Base-by-base conservation (phyloP, 306 rosid genomes). In the Vachellia pachyceras region DNA sequence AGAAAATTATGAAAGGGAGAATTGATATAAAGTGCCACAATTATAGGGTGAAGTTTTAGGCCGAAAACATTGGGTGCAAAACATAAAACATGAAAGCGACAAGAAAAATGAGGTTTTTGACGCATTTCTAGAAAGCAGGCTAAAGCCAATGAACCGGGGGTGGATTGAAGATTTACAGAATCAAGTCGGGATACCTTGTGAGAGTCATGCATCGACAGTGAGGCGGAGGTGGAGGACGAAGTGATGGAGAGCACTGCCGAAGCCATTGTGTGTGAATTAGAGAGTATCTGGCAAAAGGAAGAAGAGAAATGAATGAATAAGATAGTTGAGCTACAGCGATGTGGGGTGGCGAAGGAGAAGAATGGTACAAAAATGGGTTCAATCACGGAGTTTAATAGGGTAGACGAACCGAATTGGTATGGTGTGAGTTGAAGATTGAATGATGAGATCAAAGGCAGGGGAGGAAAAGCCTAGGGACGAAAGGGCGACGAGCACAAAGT, bases 241-340 rank as follows among this genome's bases (percentile, higher is more conserved):
- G 90, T 89, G 20, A 86, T 13, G 3, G 95, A 86, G 39, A 93
- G 88, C 76, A 91, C 10, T 6, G 94, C 77, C 18, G 98, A 90
- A 63, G 97, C 88, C 90, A 89, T 69, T 44, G 7, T 69, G 10
- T 17, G 35, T 20, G 73, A 41, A 69, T 18, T n/a, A 9, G 17
- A 67, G n/a, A 68, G 35, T 20, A 68, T 5, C 41, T 54, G 76
- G 6, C 13, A 63, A 23, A 10, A 23, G 36, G 64, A 22, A 11
- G 64, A 39, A 66, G 55, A 49, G 15, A 15, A 49, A 6, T 14
- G 5, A 9, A 55, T 20, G 29, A 68, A 77, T 11, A 1, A 73
- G 65, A 77, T 20, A 35, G 80, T 63, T 47, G 29, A 6, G 25
- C 18, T 22, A 33, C 36, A 41, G 33, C 37, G 45, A 25, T 22